Base-by-base conservation (phyloP, 106 monocot species). In the Acorus gramineus region DNA sequence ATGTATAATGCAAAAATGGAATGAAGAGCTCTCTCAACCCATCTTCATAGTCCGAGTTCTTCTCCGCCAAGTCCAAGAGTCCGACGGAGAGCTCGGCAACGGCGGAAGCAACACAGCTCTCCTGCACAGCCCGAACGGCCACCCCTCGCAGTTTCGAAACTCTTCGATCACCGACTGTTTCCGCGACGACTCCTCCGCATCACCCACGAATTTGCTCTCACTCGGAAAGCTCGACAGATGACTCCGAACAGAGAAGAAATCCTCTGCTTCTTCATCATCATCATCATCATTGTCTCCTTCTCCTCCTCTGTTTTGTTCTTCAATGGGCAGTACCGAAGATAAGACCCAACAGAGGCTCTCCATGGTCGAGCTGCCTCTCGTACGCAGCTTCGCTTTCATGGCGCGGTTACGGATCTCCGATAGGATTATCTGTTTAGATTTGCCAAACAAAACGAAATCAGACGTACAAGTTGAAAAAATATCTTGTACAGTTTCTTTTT, bases 121-220 rank as follows among this genome's bases (percentile, higher is more conserved):
- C 10, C 81, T 74, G 69, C 78, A 78, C 57, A 91, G 73, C 4
- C 91, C 91, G 50, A 91, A 91, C 13, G 91, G 91, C 91, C 91
- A 91, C 44, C 91, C 91, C 9, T 91, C 78, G 44, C 82, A 91
- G 50, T 84, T 60, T 2, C 43, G 8, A 60, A 84, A 65, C 71
- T 86, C 83, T 45, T 90, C 81, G 62, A 74, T 66, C 11, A 69
- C 47, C n/a, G 67, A 71, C 11, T 44, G 52, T 50, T 46, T 57
- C 58, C 60, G n/a, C 45, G 7, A 6, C 3, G 28, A 28, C 28
- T 28, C 28, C 28, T 58, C 68, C 52, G 13, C 49, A 56, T 57
- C 47, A 28, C 4, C 50, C 2, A 65, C 14, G 45, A 62, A 68
- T 11, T 4, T 50, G 4, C 52, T 56, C 0, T 66, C 77, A 13